Evolutionary conservation across 148 eudicot species (phyloP), one percentile per base, ranked within the genome.

Genomic region (Diospyros kaki): DNA sequence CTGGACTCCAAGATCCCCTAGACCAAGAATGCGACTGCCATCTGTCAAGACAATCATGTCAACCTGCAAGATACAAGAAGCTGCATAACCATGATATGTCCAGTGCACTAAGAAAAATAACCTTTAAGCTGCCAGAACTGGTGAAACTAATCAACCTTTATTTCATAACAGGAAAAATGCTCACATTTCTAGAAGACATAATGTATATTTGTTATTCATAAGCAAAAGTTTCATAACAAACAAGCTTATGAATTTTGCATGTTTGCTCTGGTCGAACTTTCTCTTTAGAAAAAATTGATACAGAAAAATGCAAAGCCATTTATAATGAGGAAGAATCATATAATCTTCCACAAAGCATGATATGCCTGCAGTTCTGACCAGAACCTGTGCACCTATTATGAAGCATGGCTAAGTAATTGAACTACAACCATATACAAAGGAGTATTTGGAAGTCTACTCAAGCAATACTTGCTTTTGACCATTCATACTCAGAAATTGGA

Each of bases 21-120:
- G 84, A 64, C 99, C 99, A 77, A 95, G 97, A 72, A 95, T 95
- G 48, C 99, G 96, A 79, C 99, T 95, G 61, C 99, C 99, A 95
- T 95, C 99, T 65, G 99, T 95, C 82, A 95, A 84, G 64, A 95
- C 97, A 80, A 95, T 93, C 99, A 95, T 95, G 84, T 95, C 99
- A 63, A 95, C 99, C 99, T 92, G 89, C 73, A 84, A 75, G 74
- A 60, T 9, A 76, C 8, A 69, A 61, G 56, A 28, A 51, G 41
- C 71, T 18, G 15, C 7, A 75, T 38, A 74, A 10, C 55, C 45
- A 13, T 66, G 4, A 53, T 43, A 6, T 43, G 38, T 68, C 17
- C 42, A 13, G 53, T 15, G 15, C 15, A 64, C 9, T 9, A 8
- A 63, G 39, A 18, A 17, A 40, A 0, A 51, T 43, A 9, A 59